phyloP scores from a whole-genome alignment of 345 rosid species.

The Camelina hispida region DNA sequence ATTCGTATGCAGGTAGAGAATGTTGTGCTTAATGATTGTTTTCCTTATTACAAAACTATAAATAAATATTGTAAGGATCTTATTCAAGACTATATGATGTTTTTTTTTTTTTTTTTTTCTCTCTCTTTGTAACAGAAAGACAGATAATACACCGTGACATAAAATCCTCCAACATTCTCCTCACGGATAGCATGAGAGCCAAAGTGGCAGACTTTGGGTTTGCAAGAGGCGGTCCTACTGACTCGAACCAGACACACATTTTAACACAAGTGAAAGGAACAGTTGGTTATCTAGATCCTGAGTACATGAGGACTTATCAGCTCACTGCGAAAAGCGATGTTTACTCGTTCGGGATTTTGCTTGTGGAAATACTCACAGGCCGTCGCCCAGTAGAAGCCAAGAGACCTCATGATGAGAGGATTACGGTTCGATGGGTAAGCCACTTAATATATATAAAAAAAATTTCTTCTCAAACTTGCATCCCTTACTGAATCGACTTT shows the following conservation, averaged over 20 bases:
- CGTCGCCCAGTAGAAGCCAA: constrained; percentile 89
- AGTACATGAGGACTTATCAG: constrained; percentile 91
- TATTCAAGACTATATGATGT: neutral
- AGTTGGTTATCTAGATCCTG: constrained; percentile 95
- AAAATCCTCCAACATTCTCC: constrained; percentile 91
- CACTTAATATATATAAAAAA: neutral
- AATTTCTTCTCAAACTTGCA: constrained; percentile 14
- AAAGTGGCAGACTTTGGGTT: constrained; percentile 98
- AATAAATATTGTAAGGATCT: neutral
- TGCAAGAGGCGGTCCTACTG: constrained; percentile 75
- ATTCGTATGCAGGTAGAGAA: constrained; percentile 76
- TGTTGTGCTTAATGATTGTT: constrained; percentile 9
- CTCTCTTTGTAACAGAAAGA: constrained; percentile 58
- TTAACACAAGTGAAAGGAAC: constrained; percentile 96
- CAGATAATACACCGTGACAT: constrained; percentile 95
- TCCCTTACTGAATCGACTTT: neutral
- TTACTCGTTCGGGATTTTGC: constrained; percentile 87
- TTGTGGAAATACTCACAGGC: constrained; percentile 82
- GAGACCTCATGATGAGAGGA: constrained; percentile 64
- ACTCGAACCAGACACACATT: constrained; percentile 71
- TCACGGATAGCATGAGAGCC: constrained; percentile 92
- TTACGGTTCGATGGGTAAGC: constrained; percentile 92
- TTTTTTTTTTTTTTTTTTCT: neutral
- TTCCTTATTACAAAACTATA: neutral
- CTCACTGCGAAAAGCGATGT: constrained; percentile 95